phyloP scores from a whole-genome alignment of 179 eudicot species.

The Gypsophila paniculata region DNA sequence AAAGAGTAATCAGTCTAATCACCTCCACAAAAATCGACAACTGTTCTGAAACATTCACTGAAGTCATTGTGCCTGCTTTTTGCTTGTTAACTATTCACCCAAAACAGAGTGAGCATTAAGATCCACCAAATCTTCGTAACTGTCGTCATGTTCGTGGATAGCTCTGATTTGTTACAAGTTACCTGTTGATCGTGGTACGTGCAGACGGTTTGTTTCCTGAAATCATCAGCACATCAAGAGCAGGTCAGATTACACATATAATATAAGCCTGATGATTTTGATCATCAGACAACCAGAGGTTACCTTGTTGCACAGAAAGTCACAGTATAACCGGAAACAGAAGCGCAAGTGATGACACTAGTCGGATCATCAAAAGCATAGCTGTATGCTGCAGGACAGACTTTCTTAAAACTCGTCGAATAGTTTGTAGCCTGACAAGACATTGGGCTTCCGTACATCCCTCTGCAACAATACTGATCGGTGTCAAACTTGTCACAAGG shows the following conservation, averaged over 20 bases:
- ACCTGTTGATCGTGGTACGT: slow-evolving; percentile 39
- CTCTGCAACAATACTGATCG: slow-evolving; percentile 55
- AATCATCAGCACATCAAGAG: neutral
- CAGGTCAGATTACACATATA: neutral
- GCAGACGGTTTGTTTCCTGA: slow-evolving; percentile 49
- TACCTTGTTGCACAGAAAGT: slow-evolving; percentile 41
- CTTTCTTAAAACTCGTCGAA: slow-evolving; percentile 28
- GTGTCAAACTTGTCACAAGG: slow-evolving; percentile 48
- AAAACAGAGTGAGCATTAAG: slow-evolving; percentile 24
- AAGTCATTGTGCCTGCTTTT: neutral
- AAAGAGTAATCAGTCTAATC: too few relatives aligned
- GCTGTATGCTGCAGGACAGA: slow-evolving; percentile 56
- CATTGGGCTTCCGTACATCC: slow-evolving; percentile 30
- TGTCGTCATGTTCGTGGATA: slow-evolving; percentile 20
- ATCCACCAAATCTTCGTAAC: slow-evolving; percentile 29
- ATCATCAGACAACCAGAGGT: neutral
- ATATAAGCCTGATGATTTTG: neutral
- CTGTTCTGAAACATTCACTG: neutral
- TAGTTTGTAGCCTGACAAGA: slow-evolving; percentile 50
- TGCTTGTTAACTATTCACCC: slow-evolving; percentile 14
- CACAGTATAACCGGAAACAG: slow-evolving; percentile 38
- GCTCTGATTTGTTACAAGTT: slow-evolving; percentile 36
- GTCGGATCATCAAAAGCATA: slow-evolving; percentile 54
- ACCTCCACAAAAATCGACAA: neutral
- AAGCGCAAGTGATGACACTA: slow-evolving; percentile 36